phyloP scores from a whole-genome alignment of 1,139 yeast species.

The Blastobotrys aristatus region DNA sequence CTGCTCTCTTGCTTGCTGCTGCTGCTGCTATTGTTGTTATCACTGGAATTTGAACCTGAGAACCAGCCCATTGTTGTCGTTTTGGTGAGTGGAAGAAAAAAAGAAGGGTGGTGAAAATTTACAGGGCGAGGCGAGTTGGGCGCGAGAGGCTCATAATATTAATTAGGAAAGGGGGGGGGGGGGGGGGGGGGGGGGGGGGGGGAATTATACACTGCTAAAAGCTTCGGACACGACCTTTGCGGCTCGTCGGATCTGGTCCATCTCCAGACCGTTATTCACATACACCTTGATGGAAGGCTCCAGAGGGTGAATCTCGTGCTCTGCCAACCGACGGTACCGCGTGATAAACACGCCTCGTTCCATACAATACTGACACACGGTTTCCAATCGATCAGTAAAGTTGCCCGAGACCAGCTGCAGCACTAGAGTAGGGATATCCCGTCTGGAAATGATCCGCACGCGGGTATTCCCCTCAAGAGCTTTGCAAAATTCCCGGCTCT shows the following conservation, averaged over 20 bases:
- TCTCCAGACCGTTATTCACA: slow-evolving; percentile 47
- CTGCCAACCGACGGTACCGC: slow-evolving; percentile 62
- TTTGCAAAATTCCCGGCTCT: slow-evolving; percentile 37
- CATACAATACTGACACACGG: slow-evolving; percentile 55
- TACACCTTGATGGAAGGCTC: slow-evolving; percentile 61
- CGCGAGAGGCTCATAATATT: not conserved
- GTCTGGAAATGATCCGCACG: slow-evolving; percentile 48
- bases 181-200: no score
- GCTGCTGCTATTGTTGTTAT: not conserved
- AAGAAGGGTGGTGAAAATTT: not conserved
- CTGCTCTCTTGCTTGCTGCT: not conserved
- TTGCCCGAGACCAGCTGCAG: slow-evolving; percentile 20
- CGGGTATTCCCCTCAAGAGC: slow-evolving; percentile 35
- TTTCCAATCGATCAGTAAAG: slow-evolving; percentile 43
- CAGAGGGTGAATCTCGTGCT: slow-evolving; percentile 73
- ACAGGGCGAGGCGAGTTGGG: not conserved
- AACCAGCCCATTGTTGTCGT: slow-evolving; percentile 12
- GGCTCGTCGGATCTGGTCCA: slow-evolving; percentile 47
- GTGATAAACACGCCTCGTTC: slow-evolving; percentile 57
- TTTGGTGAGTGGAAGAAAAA: not conserved
- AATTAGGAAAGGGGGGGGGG: not conserved
- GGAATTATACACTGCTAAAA: slow-evolving; percentile 3
- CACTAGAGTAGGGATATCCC: slow-evolving; percentile 55
- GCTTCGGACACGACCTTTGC: slow-evolving; percentile 22
- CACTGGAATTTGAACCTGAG: not conserved